Conservation (phyloP, 768 basidiomycete species). For the Sporobolomyces pararoseus region DNA sequence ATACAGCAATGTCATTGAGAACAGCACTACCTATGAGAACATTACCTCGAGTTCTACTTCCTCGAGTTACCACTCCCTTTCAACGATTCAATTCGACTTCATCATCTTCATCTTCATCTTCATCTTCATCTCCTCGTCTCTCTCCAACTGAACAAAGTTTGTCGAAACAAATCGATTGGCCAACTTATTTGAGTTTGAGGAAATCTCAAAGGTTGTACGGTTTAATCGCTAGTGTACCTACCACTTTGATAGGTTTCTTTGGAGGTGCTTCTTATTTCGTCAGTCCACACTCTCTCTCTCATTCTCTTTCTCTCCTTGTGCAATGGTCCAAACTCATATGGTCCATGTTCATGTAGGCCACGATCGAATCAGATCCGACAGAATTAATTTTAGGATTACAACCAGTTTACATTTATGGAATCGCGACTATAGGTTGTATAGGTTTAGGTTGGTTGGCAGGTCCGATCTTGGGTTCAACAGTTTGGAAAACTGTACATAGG, state of each 20-base stretch:
- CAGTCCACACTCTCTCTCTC: not conserved
- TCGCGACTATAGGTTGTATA: slow-evolving; percentile 41
- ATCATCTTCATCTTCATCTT: not conserved
- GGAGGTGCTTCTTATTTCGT: slow-evolving; percentile 40
- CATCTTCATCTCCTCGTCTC: not conserved
- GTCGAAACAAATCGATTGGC: slow-evolving; percentile 33
- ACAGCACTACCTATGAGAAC: not conserved
- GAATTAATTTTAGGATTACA: slow-evolving; percentile 41
- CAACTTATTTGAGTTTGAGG: slow-evolving; percentile 37
- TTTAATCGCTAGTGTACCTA: slow-evolving; percentile 41
- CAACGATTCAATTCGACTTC: slow-evolving; percentile 6
- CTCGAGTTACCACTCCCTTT: not conserved
- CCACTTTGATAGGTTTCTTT: slow-evolving; percentile 39
- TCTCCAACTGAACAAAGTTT: not conserved
- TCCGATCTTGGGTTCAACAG: slow-evolving; percentile 35
- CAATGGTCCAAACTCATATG: no score
- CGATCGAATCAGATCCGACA: slow-evolving; percentile 38
- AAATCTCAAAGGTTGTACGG: slow-evolving; percentile 37
- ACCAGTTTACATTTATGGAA: slow-evolving; percentile 41
- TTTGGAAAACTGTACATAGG: slow-evolving; percentile 39
- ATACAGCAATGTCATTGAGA: not conserved
- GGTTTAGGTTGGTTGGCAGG: slow-evolving; percentile 44
- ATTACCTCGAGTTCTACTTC: not conserved
- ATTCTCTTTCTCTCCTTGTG: not conserved
- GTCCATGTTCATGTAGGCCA: slow-evolving; percentile 27